phyloP scores from a whole-genome alignment of 2,329 filamentous ascomycete species.

The Aspergillaceae sp. region DNA sequence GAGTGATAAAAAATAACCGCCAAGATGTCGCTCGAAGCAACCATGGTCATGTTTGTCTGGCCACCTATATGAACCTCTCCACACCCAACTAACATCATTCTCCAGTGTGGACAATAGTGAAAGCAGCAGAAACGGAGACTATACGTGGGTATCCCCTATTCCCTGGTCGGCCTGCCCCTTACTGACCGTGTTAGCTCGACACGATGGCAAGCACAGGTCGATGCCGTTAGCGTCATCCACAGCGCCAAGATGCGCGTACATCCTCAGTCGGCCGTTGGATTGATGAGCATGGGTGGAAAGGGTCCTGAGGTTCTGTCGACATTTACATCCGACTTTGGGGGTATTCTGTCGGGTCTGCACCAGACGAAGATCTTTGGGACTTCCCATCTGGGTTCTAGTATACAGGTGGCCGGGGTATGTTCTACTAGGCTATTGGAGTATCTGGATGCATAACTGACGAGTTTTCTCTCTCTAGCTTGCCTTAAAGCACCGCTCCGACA shows the following conservation, averaged over 20 bases:
- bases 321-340: conserved; percentile 90
- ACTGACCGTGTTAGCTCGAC: conserved; percentile 59
- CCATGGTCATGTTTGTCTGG: conserved; percentile 70
- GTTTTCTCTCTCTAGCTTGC: conserved; percentile 56
- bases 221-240: conserved; percentile 92
- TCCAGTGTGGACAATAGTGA: conserved; percentile 91
- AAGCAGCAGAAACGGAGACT: conserved; percentile 93
- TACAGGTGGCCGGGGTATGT: conserved; percentile 87
- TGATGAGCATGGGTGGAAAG: conserved; percentile 98
- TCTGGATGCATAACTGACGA: conserved; percentile 5
- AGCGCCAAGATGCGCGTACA: conserved; percentile 91
- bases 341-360: conserved; percentile 85
- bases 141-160: conserved; percentile 43
- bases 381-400: conserved; percentile 81
- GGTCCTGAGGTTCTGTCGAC: conserved; percentile 97
- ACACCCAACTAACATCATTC: conserved; percentile 12
- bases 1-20: conserved; percentile 24
- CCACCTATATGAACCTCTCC: conserved; percentile 7
- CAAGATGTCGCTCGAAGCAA: conserved; percentile 97
- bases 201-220: conserved; percentile 90
- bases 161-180: conserved; percentile 6
- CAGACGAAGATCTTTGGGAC: conserved; percentile 88
- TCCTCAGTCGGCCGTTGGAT: conserved; percentile 89
- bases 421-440: not conserved
- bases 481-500: conserved; percentile 96